Evolutionary conservation across 2,329 filamentous ascomycete species (phyloP).

Genomic region (Epichloe glyceriae): DNA sequence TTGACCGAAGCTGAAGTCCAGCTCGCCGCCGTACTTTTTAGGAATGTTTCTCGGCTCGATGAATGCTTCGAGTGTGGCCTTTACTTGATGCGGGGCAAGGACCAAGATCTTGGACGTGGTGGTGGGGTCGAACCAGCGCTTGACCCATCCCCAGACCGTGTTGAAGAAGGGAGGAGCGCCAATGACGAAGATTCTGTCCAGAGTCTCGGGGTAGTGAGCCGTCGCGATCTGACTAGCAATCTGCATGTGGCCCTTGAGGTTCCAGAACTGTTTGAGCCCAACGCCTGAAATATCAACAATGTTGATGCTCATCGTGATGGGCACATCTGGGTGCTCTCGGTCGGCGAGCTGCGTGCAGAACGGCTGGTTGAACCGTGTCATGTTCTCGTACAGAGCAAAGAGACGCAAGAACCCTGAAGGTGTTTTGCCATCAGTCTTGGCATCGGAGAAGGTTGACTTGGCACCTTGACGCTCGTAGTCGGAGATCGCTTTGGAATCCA

Average conservation of each 20-base stretch:
- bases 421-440: slow-evolving; percentile 52
- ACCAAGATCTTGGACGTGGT: slow-evolving; percentile 97
- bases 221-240: slow-evolving; percentile 79
- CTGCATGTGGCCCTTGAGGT: slow-evolving; percentile 87
- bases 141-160: slow-evolving; percentile 89
- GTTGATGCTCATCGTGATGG: slow-evolving; percentile 84
- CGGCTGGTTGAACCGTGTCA: slow-evolving; percentile 77
- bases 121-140: slow-evolving; percentile 88
- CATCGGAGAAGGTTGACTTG: slow-evolving; percentile 43
- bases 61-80: slow-evolving; percentile 64
- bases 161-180: slow-evolving; percentile 85
- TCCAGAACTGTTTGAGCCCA: slow-evolving; percentile 90
- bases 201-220: slow-evolving; percentile 86
- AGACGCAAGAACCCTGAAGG: slow-evolving; percentile 68
- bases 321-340: slow-evolving; percentile 62
- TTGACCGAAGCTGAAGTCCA: slow-evolving; percentile 72
- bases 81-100: slow-evolving; percentile 58
- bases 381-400: slow-evolving; percentile 87
- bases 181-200: slow-evolving; percentile 59
- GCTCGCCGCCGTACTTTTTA: slow-evolving; percentile 74
- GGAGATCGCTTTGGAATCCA: slow-evolving; percentile 70
- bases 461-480: slow-evolving; percentile 59
- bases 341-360: slow-evolving; percentile 65
- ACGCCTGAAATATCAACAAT: slow-evolving; percentile 88
- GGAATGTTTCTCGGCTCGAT: slow-evolving; percentile 77